Evolutionary conservation across 1,284 basidiomycete genomes (phyloP).

Genomic region (Pseudozyma tsukubaensis): DNA sequence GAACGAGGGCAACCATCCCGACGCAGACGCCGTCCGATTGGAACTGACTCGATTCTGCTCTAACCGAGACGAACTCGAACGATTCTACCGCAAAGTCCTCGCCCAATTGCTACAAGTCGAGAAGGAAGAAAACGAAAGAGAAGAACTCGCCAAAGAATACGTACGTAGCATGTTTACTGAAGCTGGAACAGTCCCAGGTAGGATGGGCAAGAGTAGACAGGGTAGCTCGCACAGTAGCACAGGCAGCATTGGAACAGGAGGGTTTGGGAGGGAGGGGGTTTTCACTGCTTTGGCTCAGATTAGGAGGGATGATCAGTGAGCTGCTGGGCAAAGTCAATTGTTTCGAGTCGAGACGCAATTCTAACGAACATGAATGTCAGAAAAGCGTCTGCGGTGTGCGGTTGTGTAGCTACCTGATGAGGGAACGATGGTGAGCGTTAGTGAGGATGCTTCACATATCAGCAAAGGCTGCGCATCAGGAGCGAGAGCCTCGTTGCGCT

Average conservation of each 20-base stretch:
- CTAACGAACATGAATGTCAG: too few relatives aligned
- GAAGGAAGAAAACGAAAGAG: conserved; percentile 25
- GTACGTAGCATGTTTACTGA: conserved; percentile 3
- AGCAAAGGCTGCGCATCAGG: too few relatives aligned
- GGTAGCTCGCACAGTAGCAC: conserved; percentile 11
- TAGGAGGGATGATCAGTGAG: neutral
- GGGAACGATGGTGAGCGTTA: too few relatives aligned
- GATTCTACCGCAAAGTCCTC: conserved; percentile 55
- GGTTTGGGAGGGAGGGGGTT: neutral
- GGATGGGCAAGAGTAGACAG: conserved; percentile 23
- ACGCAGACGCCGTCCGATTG: conserved; percentile 52
- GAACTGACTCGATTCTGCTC: conserved; percentile 59
- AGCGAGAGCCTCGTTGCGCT: too few relatives aligned
- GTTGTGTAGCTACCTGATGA: too few relatives aligned
- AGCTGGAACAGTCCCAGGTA: neutral
- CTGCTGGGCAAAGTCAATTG: too few relatives aligned
- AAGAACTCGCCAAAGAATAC: conserved; percentile 19
- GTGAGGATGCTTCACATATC: too few relatives aligned
- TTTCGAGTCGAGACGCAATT: too few relatives aligned
- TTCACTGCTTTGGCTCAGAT: neutral
- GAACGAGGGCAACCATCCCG: conserved; percentile 11
- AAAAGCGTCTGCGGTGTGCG: too few relatives aligned
- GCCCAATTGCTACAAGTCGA: conserved; percentile 42
- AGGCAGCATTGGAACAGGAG: neutral
- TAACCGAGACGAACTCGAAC: conserved; percentile 45